Conservation (phyloP, 1,284 basidiomycete genomes). For the Trichosporon coremiiforme region DNA sequence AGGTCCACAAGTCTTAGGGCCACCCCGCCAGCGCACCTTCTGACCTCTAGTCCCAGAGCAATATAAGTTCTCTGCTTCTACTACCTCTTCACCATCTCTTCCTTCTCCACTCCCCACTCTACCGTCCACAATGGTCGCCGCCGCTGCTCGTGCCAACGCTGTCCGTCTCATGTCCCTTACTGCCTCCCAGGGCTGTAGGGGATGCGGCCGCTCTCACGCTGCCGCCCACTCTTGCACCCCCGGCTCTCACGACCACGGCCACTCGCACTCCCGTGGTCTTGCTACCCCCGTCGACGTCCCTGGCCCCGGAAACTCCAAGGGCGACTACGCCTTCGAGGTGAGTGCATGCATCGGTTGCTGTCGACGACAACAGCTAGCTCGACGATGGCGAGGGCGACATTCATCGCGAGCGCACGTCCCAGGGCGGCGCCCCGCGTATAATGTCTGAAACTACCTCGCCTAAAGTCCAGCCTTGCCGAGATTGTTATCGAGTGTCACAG, state of each 20-base stretch:
- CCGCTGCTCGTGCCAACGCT: slow-evolving; percentile 45
- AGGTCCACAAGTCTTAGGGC: background rate
- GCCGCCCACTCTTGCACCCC: slow-evolving; percentile 30
- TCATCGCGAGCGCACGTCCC: background rate
- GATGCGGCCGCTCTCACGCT: slow-evolving; percentile 48
- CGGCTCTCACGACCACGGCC: slow-evolving; percentile 18
- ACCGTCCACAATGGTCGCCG: slow-evolving; percentile 40
- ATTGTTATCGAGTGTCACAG: background rate
- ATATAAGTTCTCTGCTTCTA: background rate
- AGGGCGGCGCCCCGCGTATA: slow-evolving; percentile 7
- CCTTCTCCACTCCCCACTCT: slow-evolving; percentile 8
- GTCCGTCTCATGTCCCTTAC: slow-evolving; percentile 47
- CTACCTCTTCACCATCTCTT: background rate
- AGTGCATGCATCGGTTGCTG: slow-evolving; percentile 30
- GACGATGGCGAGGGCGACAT: background rate
- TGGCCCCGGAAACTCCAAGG: slow-evolving; percentile 60
- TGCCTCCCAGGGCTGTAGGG: slow-evolving; percentile 49
- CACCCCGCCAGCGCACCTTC: slow-evolving; percentile 1
- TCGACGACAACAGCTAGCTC: background rate
- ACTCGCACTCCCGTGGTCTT: slow-evolving; percentile 53
- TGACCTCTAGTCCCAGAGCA: background rate
- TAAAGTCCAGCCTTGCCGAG: slow-evolving; percentile 13
- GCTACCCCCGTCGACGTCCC: slow-evolving; percentile 79
- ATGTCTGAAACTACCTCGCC: slow-evolving; percentile 13
- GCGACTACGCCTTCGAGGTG: slow-evolving; percentile 96